Conservation (phyloP, 805 yeast species). For the Candida pseudofarinosa region DNA sequence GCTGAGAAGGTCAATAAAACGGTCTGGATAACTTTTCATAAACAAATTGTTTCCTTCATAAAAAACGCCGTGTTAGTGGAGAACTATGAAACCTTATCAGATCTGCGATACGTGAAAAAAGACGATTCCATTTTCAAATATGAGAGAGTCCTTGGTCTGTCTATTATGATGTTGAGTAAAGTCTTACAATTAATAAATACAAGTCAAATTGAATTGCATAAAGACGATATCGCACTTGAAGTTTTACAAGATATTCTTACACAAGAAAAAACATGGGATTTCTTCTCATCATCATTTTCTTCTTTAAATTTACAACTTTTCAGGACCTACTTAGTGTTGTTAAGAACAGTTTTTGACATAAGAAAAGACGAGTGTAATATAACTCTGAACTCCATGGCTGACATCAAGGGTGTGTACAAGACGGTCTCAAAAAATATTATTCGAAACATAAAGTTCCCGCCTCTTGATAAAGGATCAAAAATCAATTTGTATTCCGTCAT, state of each 20-base stretch:
- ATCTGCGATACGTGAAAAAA: conserved; percentile 62
- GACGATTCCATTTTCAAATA: conserved; percentile 68
- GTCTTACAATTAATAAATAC: conserved; percentile 18
- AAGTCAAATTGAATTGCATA: conserved; percentile 9
- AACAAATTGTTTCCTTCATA: conserved; percentile 53
- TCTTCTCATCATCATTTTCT: conserved; percentile 19
- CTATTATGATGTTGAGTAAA: conserved; percentile 46
- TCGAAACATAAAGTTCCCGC: conserved; percentile 37
- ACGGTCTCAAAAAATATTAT: conserved; percentile 42
- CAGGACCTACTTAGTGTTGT: conserved; percentile 21
- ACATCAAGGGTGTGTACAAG: conserved; percentile 24
- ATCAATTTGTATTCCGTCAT: conserved; percentile 39
- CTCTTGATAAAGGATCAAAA: conserved; percentile 14
- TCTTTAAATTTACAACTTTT: conserved; percentile 30
- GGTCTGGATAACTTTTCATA: conserved; percentile 57
- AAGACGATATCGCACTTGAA: conserved; percentile 5
- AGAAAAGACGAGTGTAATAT: conserved; percentile 9
- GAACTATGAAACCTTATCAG: conserved; percentile 61
- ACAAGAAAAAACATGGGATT: conserved; percentile 32
- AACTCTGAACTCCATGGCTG: conserved; percentile 4
- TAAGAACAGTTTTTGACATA: conserved; percentile 12
- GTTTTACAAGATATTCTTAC: conserved; percentile 19
- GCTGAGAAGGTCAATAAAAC: conserved; percentile 44
- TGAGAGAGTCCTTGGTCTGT: conserved; percentile 49
- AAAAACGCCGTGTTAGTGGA: conserved; percentile 53